Conservation (phyloP, 2,329 filamentous ascomycete genomes). For the Cercospora janseana region DNA sequence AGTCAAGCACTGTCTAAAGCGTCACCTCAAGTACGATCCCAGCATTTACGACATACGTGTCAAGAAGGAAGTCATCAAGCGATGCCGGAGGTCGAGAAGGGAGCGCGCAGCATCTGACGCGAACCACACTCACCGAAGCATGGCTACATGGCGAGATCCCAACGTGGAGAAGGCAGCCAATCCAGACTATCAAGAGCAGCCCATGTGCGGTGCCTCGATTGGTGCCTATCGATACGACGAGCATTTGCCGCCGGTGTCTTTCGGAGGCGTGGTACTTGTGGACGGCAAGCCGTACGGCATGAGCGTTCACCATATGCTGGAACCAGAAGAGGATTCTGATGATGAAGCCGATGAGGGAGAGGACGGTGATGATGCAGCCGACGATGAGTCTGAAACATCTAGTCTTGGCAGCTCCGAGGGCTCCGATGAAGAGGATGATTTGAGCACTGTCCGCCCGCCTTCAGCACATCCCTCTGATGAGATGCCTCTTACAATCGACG, state of each 20-base stretch:
- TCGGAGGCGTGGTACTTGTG: constrained; percentile 81
- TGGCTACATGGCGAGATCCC: constrained; percentile 28
- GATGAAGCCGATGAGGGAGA: constrained; percentile 47
- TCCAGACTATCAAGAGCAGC: constrained; percentile 72
- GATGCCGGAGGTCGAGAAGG: constrained; percentile 38
- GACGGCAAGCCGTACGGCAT: constrained; percentile 85
- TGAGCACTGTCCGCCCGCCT: constrained; percentile 37
- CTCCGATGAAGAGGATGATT: constrained; percentile 58
- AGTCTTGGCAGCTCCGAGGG: constrained; percentile 48
- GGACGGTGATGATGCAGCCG: constrained; percentile 40
- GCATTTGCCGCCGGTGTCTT: constrained; percentile 85
- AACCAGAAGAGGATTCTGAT: constrained; percentile 58
- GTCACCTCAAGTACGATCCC: constrained; percentile 67
- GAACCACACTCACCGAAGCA: constrained; percentile 28
- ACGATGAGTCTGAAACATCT: constrained; percentile 34
- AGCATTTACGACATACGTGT: constrained; percentile 67
- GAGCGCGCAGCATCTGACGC: constrained; percentile 24
- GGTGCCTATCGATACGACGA: constrained; percentile 83
- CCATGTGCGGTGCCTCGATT: constrained; percentile 85
- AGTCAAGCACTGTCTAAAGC: constrained; percentile 68
- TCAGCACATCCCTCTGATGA: constrained; percentile 31
- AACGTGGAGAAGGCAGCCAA: constrained; percentile 54
- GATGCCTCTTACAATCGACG: constrained; percentile 16
- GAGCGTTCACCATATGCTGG: constrained; percentile 96
- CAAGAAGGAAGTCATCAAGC: constrained; percentile 51